Conservation (phyloP, 257 asterid genomes). For the Primulina tabacum region DNA sequence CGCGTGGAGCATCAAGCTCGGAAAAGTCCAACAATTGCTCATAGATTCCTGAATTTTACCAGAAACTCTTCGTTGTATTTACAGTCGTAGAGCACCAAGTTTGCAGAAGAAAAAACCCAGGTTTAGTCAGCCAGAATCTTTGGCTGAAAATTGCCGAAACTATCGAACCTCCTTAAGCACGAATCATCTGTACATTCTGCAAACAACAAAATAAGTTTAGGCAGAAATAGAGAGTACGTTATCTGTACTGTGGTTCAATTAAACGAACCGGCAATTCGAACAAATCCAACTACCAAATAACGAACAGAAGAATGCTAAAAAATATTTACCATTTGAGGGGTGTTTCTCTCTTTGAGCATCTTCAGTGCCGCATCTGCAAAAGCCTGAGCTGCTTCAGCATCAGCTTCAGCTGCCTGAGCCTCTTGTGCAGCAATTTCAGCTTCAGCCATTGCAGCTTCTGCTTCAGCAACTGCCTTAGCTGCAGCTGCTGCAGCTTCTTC, state of each 20-base stretch:
- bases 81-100: not conserved
- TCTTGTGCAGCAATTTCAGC: constrained; percentile 93
- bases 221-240: not conserved
- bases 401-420: constrained; percentile 94
- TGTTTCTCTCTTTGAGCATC: constrained; percentile 63
- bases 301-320: constrained; percentile 10
- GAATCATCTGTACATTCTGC: constrained; percentile 25
- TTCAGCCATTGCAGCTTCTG: constrained; percentile 92
- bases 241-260: not conserved
- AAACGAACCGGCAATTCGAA: not conserved
- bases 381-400: constrained; percentile 92
- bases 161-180: constrained; percentile 6
- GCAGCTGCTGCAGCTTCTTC: constrained; percentile 93
- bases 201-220: not conserved
- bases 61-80: not conserved
- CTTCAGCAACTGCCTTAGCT: constrained; percentile 95
- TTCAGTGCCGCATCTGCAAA: constrained; percentile 87
- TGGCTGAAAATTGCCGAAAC: not conserved
- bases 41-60: not conserved
- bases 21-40: not conserved
- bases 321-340: constrained; percentile 60
- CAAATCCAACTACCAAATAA: not conserved
- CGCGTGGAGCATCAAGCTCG: no score
- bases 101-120: not conserved
- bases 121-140: not conserved